Conservation (phyloP, 169 alveolate species). For the Cryptosporidium andersoni region DNA sequence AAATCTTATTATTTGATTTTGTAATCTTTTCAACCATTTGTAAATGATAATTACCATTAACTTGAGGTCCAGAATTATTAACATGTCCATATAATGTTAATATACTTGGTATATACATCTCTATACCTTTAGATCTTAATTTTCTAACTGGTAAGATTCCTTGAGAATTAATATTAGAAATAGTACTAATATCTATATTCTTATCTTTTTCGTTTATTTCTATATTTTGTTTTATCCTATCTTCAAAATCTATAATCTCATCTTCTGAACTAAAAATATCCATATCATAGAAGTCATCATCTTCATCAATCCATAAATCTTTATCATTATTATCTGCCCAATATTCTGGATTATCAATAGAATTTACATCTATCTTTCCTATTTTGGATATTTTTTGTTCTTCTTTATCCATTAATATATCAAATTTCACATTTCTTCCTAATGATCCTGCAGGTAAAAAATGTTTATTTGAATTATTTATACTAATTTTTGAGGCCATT, state of each 20-base stretch:
- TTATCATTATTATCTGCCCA: constrained; percentile 66
- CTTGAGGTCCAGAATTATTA: constrained; percentile 14
- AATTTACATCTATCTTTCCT: not conserved
- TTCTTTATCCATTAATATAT: constrained; percentile 19
- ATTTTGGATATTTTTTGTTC: not conserved
- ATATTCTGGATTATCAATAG: constrained; percentile 56
- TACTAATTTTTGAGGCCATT: constrained; percentile 34
- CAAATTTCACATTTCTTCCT: constrained; percentile 51
- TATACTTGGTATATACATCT: constrained; percentile 33
- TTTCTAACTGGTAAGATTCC: constrained; percentile 9
- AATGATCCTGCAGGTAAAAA: constrained; percentile 44
- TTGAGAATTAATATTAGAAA: not conserved
- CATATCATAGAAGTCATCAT: constrained; percentile 50
- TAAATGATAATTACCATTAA: constrained; percentile 53
- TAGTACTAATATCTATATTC: constrained; percentile 1
- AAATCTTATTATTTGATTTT: not conserved
- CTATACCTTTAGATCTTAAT: constrained; percentile 64
- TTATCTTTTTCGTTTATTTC: not conserved
- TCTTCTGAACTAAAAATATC: constrained; percentile 60
- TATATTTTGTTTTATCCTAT: not conserved
- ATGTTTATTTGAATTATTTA: not conserved
- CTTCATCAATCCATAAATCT: constrained; percentile 60
- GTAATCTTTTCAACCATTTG: not conserved
- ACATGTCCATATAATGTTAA: constrained; percentile 57
- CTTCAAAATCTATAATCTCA: not conserved